These are phyloP conservation scores for Aspergillus leporis DNA, from an alignment of 495 filamentous ascomycete genomes.

Conservation along the genomic window DNA sequence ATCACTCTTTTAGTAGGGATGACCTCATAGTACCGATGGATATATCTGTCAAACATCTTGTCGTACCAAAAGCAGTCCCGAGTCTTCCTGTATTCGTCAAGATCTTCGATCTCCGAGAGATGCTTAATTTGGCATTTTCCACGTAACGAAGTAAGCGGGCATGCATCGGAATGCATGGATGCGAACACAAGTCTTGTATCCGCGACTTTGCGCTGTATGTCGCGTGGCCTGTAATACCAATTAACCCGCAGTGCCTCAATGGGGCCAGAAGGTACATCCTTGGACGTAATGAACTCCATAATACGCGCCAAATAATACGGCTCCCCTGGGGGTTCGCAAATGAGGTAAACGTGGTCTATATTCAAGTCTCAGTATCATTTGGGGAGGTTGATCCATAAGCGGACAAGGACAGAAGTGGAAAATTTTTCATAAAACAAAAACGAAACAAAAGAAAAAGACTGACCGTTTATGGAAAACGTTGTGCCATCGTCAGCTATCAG, in stretches of 20 bases:
- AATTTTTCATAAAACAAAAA: conserved; percentile 25
- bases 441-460: conserved; percentile 41
- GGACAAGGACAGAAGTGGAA: conserved; percentile 21
- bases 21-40: conserved; percentile 95
- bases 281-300: conserved; percentile 91
- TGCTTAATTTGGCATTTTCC: conserved; percentile 91
- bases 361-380: conserved; percentile 22
- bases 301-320: conserved; percentile 97
- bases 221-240: conserved; percentile 96
- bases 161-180: conserved; percentile 98
- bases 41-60: conserved; percentile 96
- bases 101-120: conserved; percentile 76
- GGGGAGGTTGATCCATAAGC: conserved; percentile 6
- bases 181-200: conserved; percentile 89
- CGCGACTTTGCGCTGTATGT: conserved; percentile 86
- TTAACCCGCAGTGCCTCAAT: conserved; percentile 91
- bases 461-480: conserved; percentile 80
- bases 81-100: conserved; percentile 79
- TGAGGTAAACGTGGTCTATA: conserved; percentile 92
- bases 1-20: conserved; percentile 90
- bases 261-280: conserved; percentile 67
- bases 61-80: conserved; percentile 95
- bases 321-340: conserved; percentile 96
- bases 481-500: conserved; percentile 91
- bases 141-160: conserved; percentile 85